Evolutionary conservation across 2,329 filamentous ascomycete genomes (phyloP), one percentile per base, ranked within the genome.

Genomic region (Dendryphion nanum): DNA sequence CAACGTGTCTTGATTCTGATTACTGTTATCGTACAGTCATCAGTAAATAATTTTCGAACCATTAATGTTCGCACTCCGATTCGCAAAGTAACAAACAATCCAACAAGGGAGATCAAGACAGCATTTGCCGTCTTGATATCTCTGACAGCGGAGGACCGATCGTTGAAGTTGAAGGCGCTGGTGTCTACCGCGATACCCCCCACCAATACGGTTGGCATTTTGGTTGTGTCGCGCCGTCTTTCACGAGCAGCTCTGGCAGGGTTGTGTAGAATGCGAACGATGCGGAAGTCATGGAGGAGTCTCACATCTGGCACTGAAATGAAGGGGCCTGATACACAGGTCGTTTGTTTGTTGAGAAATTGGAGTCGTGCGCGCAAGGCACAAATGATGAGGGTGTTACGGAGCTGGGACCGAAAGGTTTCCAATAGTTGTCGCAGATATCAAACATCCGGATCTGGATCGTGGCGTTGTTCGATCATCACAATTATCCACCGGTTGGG

Each of bases 11-110:
- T n/a, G n/a, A n/a, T n/a, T n/a, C n/a, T n/a, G n/a, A n/a, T n/a
- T n/a, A n/a, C n/a, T n/a, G n/a, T n/a, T n/a, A n/a, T n/a, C 31
- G 7, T 40, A 60, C 56, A 26, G 30, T 60, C 56, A 30, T 60
- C 56, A 5, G 40, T 16, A 30, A 57, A 60, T 13, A 60, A 40
- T 28, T 50, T 50, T 13, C 40, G 37, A 13, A 57, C 42, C 23
- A 52, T 47, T 30, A 29, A 47, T 2, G 32, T 13, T 23, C 57
- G 44, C 7, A 55, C 51, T 17, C 51, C 49, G n/a, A 58, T 34
- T 10, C 57, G 49, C 26, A 58, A 18, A 15, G 40, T 37, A 7
- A 59, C 51, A 17, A 55, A 46, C 3, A 47, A 32, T 1, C 45
- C 34, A 6, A 60, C 55, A 6, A 57, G 34, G 15, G 35, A 29